A percentile compares a stretch with the other conserved stretches of the same genome.
phyloP scores from a whole-genome alignment of 2,329 filamentous ascomycete species.

The Pleoardoris graminearum region DNA sequence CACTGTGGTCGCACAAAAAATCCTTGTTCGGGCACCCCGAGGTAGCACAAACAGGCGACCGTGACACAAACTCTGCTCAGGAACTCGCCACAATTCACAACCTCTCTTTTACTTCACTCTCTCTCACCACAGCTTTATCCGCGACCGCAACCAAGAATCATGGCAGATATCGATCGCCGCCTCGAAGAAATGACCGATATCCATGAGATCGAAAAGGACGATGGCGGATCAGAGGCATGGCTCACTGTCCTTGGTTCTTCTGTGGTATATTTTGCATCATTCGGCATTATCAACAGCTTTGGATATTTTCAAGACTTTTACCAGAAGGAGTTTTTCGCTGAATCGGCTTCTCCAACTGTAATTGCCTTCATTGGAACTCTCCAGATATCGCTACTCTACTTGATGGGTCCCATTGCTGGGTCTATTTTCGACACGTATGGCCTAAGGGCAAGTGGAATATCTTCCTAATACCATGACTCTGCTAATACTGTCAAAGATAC shows the following conservation, averaged over 20 bases:
- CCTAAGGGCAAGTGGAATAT: no score
- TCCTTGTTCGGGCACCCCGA: no score
- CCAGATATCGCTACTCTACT: constrained; percentile 54
- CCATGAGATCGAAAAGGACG: neutral
- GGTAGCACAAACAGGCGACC: no score
- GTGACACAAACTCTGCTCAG: no score
- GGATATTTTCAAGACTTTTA: constrained; percentile 55
- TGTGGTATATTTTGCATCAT: constrained; percentile 45
- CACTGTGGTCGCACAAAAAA: no score
- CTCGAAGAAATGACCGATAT: no score
- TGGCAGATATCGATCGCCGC: no score
- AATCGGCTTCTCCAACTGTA: constrained; percentile 32
- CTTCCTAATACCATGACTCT: no score
- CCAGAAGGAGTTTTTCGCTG: constrained; percentile 39
- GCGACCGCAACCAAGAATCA: no score
- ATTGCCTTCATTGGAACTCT: constrained; percentile 52
- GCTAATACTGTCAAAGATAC: constrained; percentile 20
- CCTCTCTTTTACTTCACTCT: no score
- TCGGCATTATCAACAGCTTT: constrained; percentile 49
- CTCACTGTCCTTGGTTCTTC: constrained; percentile 42
- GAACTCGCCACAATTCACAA: no score
- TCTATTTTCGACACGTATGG: constrained; percentile 48
- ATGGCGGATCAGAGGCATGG: constrained; percentile 26
- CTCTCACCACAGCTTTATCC: no score
- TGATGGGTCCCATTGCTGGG: constrained; percentile 62